Base-by-base conservation (phyloP, 352 stramenopile genomes). In the Globisporangium paroecandrum region DNA sequence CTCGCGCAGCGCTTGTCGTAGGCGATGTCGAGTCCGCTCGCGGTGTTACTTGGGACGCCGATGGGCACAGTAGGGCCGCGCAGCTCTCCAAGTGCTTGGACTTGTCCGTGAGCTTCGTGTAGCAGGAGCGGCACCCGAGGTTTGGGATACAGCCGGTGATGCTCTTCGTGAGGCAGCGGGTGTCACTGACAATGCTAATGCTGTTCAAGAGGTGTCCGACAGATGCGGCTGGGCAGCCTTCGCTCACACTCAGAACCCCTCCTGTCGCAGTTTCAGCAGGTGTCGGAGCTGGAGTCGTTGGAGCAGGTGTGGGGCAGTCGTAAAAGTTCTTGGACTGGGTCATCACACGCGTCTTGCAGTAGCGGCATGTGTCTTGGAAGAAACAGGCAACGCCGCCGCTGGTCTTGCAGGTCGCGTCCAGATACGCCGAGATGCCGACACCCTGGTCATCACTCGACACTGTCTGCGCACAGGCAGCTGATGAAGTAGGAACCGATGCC, bases 111-210 rank as follows among this genome's bases (percentile, higher is more conserved):
- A 74, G n/a, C 25, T 68, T 70, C 43, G 25, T 65, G 43, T 46
- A 29, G 62, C 69, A 78, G 57, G 58, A 77, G 56, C 73, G 73
- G 51, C 73, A 75, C 7, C 24, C 29, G 10, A 36, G 38, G 6
- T 22, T 25, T 43, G 58, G 27, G 1, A 46, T 59, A 27, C 76
- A 79, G 49, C 73, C 74, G 12, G 65, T 62, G 7, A 79, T 61
- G 4, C 70, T 12, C 62, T 51, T 67, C n/a, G 54, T 77, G 68
- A 77, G 61, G 58, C 60, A 34, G 34, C 29, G 54, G 63, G 53
- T 36, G 70, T 68, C 13, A 15, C 62, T 4, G 47, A 77, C 54
- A 58, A 65, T 9, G 9, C 2, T 10, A 69, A 73, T 57, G 36
- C 65, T 53, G 59, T 57, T 57, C 7, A 22, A 18, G 2, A 43